phyloP scores from a whole-genome alignment of 495 filamentous ascomycete species.

The Clohesyomyces aquaticus region DNA sequence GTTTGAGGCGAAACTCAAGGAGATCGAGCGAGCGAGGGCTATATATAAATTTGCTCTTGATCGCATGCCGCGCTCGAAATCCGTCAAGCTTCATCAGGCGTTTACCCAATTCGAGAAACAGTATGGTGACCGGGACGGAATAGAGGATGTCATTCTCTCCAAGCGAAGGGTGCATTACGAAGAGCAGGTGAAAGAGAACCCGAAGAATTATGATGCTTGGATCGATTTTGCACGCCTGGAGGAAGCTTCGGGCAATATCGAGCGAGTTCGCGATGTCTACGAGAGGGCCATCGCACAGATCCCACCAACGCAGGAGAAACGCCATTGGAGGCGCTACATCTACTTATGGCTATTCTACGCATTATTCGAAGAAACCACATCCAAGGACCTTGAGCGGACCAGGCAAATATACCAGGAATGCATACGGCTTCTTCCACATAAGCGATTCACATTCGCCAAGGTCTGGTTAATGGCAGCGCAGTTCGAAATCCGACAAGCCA shows the following conservation, averaged over 20 bases:
- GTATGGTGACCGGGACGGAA: conserved; percentile 89
- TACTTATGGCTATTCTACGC: conserved; percentile 99
- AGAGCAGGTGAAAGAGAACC: conserved; percentile 88
- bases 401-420: conserved; percentile 90
- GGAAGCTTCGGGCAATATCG: conserved; percentile 76
- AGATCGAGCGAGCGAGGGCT: conserved; percentile 90
- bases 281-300: conserved; percentile 96
- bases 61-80: conserved; percentile 84
- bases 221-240: conserved; percentile 93
- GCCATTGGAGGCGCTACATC: conserved; percentile 96
- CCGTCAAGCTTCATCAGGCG: conserved; percentile 80
- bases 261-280: conserved; percentile 87
- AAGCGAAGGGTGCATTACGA: conserved; percentile 94
- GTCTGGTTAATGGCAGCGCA: conserved; percentile 92
- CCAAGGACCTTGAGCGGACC: conserved; percentile 76
- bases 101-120: conserved; percentile 99
- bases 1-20: conserved; percentile 91
- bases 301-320: conserved; percentile 93
- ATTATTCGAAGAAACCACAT: conserved; percentile 86
- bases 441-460: conserved; percentile 97
- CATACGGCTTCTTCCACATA: conserved; percentile 86
- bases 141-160: conserved; percentile 93
- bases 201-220: conserved; percentile 94
- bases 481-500: conserved; percentile 86
- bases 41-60: conserved; percentile 98